Base-by-base conservation (phyloP, 148 eudicot genomes). In the Rhododendron henanense region DNA sequence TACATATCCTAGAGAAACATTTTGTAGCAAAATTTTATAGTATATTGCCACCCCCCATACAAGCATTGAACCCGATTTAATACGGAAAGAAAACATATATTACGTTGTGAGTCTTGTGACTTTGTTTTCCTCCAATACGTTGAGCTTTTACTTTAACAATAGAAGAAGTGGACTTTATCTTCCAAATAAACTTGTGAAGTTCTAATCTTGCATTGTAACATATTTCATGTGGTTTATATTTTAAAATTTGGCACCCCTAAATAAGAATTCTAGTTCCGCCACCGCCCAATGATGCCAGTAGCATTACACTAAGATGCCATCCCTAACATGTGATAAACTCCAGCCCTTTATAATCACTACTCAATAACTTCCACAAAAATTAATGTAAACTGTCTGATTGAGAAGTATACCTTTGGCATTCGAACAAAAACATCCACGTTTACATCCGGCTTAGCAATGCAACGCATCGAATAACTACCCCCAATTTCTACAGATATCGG, bases 341-440 rank as follows among this genome's bases (percentile, higher is more conserved):
- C 31, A 35, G 8, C 28, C 71, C 7, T 2, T 31, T 15, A 57
- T 44, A 55, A 23, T 55, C 47, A 18, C 37, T 4, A 10, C 75
- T 15, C 18, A 69, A 35, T 3, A 41, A 81, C 16, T 37, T 28
- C 3, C 15, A 31, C 21, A 2, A 57, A 81, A 33, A 53, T 33
- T 19, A 1, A 80, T 31, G 83, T 57, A 69, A 69, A 28, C 33
- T 69, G 75, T 69, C 37, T 31, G 37, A 47, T 9, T 47, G 31
- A 86, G 11, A 8, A 44, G 6, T 63, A 55, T 91, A 97, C 99
- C 99, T 97, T 95, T 14, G 99, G 98, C 90, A 97, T 90, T 21
- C 94, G 90, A 85, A 97, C 48, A n/a, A 92, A 88, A 81, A 97
- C 86, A 89, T 97, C 99, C 45, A 97, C 90, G 91, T 89, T 92